Evolutionary conservation across 2,329 filamentous ascomycete genomes (phyloP).

Genomic region (Aureobasidium sp.): DNA sequence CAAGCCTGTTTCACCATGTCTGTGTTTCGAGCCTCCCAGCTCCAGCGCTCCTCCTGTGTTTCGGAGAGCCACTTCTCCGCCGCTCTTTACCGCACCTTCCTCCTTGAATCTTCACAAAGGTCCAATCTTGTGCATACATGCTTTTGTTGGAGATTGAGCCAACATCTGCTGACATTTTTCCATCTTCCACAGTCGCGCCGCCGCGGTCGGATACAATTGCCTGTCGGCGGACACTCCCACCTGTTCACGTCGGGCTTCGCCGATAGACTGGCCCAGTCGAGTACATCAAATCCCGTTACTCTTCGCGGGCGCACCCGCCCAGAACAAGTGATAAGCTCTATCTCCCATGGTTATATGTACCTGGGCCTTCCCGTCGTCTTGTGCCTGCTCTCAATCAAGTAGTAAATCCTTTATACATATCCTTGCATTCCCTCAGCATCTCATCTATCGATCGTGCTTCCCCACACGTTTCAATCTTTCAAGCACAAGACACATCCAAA

Average conservation of each 20-base stretch:
- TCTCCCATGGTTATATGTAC: neutral
- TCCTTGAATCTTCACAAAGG: too few relatives aligned
- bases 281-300: neutral
- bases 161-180: neutral
- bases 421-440: neutral
- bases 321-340: slow-evolving; percentile 2
- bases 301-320: neutral
- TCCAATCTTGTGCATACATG: neutral
- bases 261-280: neutral
- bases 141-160: neutral
- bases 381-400: neutral
- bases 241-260: slow-evolving; percentile 2
- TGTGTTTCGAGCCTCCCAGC: neutral
- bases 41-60: neutral
- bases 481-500: neutral
- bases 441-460: neutral
- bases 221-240: neutral
- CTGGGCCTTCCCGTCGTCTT: neutral
- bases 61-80: neutral
- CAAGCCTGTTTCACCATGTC: neutral
- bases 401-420: neutral
- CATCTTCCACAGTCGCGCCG: neutral
- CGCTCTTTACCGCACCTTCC: neutral
- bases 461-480: neutral
- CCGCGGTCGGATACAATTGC: neutral